phyloP scores from a whole-genome alignment of 805 yeast species.

The Scheffersomyces spartinae region DNA sequence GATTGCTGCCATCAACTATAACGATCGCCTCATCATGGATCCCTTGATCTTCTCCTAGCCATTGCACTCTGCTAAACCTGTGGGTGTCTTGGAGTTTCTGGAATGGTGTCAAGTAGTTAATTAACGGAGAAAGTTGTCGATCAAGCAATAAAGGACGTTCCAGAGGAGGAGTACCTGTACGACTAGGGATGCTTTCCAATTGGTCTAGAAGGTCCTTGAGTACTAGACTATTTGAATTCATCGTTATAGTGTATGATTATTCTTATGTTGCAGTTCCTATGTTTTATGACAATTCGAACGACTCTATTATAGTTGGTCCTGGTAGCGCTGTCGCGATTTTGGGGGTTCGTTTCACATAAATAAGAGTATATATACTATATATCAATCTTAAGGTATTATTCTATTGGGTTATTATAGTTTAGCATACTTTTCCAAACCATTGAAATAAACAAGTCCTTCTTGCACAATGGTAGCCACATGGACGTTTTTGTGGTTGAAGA shows the following conservation, averaged over 20 bases:
- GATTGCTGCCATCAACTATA: no score
- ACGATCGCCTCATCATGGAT: no score
- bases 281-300: not conserved
- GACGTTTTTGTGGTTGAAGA: constrained; percentile 36
- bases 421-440: constrained; percentile 11
- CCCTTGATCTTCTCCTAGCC: no score
- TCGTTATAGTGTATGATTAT: not conserved
- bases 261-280: constrained; percentile 1
- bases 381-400: not conserved
- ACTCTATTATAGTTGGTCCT: no score
- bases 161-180: constrained; percentile 1
- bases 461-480: constrained; percentile 53
- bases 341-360: constrained; percentile 1
- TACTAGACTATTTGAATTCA: not conserved
- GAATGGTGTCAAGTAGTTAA: constrained; percentile 27
- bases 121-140: constrained; percentile 14
- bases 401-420: constrained; percentile 5
- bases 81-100: constrained; percentile 19
- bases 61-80: no score
- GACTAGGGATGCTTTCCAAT: constrained; percentile 1
- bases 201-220: not conserved
- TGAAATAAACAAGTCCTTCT: constrained; percentile 42
- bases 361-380: not conserved
- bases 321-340: not conserved
- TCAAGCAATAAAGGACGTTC: constrained; percentile 11